phyloP scores from a whole-genome alignment of 768 basidiomycete species.

The Trametes cubensis region DNA sequence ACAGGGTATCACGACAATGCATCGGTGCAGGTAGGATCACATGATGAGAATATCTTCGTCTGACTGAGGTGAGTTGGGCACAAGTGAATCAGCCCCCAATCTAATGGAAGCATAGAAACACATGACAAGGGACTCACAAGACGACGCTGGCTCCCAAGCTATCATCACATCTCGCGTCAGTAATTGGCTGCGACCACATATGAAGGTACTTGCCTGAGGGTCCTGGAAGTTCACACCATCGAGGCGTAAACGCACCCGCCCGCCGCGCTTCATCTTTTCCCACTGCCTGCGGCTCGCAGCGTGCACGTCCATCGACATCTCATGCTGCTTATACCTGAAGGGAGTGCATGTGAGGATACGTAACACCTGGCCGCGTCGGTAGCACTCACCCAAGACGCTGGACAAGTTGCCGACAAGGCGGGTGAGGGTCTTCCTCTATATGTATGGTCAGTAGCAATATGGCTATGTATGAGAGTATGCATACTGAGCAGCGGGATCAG shows the following conservation, averaged over 20 bases:
- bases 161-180: neutral
- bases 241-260: neutral
- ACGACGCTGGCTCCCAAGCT: constrained; percentile 3
- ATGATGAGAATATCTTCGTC: neutral
- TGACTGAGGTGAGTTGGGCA: neutral
- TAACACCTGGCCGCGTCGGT: neutral
- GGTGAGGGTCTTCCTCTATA: constrained; percentile 12
- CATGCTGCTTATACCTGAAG: neutral
- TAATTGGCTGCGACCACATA: too few species aligned
- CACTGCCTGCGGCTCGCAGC: neutral
- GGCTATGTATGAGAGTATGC: neutral
- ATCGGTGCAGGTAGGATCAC: neutral
- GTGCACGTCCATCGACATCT: neutral
- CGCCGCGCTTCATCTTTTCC: neutral
- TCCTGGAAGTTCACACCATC: constrained; percentile 13
- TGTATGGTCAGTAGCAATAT: too few species aligned
- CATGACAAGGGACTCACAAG: neutral
- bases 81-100: neutral
- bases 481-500: constrained; percentile 8
- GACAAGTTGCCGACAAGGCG: constrained; percentile 5
- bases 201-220: neutral
- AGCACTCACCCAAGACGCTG: constrained; percentile 1
- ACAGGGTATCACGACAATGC: too few species aligned
- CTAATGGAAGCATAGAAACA: too few species aligned
- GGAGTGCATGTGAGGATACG: neutral